Evolutionary conservation across 1,284 basidiomycete species (phyloP), one percentile per base, ranked within the genome.

Genomic region (Tilletia indica): DNA sequence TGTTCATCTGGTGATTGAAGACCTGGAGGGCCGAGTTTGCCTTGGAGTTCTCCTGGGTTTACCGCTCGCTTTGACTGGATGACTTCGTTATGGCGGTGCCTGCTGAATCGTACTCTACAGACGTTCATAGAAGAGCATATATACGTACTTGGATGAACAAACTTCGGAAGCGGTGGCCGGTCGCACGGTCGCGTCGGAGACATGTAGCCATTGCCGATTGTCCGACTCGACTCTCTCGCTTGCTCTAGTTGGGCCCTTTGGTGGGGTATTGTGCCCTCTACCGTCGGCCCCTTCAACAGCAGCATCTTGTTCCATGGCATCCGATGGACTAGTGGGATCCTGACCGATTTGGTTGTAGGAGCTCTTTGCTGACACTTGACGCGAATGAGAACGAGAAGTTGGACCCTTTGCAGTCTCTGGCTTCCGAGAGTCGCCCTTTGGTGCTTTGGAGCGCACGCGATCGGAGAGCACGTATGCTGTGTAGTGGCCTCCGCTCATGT

Each of bases 71-170:
- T 45, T 14, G 42, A 8, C 14, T 45, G 42, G 42, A 45, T 45
- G 42, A 14, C 9, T 45, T 45, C 42, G 42, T 1, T 14, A 3
- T 8, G 42, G 42, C 14, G 6, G 9, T 1, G 1, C 42, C 42
- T 45, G 9, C 42, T 45, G 9, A 45, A 31, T 31, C 25, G 25
- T 31, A 1, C 48, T 54, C 34, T 25, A 78, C 48, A 91, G 85
- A 54, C 91, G 88, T 86, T 93, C 92, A 82, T 93, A 93, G 89
- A 93, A 91, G 84, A 93, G 91, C 73, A 97, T 89, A 85, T 97
- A 97, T 31, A 94, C 94, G 54, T 73, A 51, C 83, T 92, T 94
- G 71, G 91, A 90, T 82, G 90, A 91, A 77, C 96, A 86, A 6
- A 96, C 94, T 83, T 97, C 94, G 56, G 94, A 92, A 58, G 95